Percentiles rank a stretch among this genome's conserved stretches.
These are phyloP conservation scores for Musa itinerans DNA, from an alignment of 176 grass and related monocot genomes.

Conservation along the genomic window DNA sequence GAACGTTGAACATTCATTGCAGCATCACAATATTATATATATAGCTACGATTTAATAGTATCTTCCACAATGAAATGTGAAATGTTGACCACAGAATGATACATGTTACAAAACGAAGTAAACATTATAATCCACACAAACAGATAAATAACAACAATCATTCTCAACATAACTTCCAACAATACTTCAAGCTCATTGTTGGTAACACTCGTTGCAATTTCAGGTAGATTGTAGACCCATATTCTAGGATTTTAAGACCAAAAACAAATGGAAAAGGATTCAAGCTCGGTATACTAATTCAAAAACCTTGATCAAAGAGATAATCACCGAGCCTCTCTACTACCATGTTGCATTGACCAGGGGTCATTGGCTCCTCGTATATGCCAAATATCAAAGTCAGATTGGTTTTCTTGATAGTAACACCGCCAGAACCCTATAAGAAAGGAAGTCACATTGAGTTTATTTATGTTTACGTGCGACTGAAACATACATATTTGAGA, in stretches of 20 bases:
- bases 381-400: neutral
- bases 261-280: neutral
- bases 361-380: neutral
- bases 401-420: neutral
- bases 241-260: neutral
- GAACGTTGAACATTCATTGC: neutral
- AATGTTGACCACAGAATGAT: neutral
- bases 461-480: no score
- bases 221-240: neutral
- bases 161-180: neutral
- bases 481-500: no score
- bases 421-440: neutral
- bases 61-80: neutral
- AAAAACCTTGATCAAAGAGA: conserved; percentile 1
- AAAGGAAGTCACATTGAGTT: no score
- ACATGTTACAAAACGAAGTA: no score
- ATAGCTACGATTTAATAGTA: neutral
- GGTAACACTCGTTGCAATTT: neutral
- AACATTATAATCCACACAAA: neutral
- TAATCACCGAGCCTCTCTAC: conserved; percentile 2
- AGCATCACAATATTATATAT: neutral
- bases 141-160: neutral
- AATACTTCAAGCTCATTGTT: neutral
- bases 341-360: conserved; percentile 4
- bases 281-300: neutral